These are phyloP conservation scores for Trichosanthes truncata DNA, from an alignment of 306 rosid species.

Conservation along the genomic window DNA sequence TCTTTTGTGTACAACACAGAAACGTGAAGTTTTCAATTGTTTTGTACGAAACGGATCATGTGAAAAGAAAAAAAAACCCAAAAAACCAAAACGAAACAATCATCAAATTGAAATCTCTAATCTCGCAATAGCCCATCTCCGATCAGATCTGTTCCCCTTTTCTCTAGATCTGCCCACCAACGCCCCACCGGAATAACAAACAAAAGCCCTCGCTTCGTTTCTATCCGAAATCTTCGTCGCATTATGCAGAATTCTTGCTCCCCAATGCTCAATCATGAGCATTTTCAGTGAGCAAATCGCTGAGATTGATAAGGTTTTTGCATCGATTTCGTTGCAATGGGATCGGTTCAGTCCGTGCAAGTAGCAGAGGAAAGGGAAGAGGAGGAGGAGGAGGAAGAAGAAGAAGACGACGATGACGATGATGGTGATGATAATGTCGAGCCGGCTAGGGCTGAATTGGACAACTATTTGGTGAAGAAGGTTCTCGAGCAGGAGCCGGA, in stretches of 20 bases:
- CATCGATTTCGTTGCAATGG: conserved; percentile 25
- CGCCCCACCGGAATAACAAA: background rate
- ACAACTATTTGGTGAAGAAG: conserved; percentile 49
- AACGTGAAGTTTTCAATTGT: background rate
- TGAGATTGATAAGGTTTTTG: conserved; percentile 6
- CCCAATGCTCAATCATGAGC: conserved; percentile 8
- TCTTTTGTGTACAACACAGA: background rate
- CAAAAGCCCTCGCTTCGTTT: background rate
- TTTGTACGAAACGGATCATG: conserved; percentile 10
- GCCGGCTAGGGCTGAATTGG: conserved; percentile 25
- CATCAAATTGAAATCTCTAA: background rate
- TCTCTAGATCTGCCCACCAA: background rate
- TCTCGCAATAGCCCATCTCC: background rate
- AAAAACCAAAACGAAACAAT: background rate
- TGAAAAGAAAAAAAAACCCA: background rate
- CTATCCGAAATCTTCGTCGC: background rate
- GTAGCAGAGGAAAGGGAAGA: conserved; percentile 29
- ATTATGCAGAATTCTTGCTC: conserved; percentile 13
- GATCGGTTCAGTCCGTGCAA: conserved; percentile 56
- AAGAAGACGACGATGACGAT: conserved; percentile 27
- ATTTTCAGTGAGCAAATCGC: conserved; percentile 3
- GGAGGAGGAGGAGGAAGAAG: conserved; percentile 46
- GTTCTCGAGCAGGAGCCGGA: conserved; percentile 93
- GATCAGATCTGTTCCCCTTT: conserved; percentile 4
- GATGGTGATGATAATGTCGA: conserved; percentile 27